These are phyloP conservation scores for Salix viminalis DNA, from an alignment of 345 rosid species.

Conservation along the genomic window DNA sequence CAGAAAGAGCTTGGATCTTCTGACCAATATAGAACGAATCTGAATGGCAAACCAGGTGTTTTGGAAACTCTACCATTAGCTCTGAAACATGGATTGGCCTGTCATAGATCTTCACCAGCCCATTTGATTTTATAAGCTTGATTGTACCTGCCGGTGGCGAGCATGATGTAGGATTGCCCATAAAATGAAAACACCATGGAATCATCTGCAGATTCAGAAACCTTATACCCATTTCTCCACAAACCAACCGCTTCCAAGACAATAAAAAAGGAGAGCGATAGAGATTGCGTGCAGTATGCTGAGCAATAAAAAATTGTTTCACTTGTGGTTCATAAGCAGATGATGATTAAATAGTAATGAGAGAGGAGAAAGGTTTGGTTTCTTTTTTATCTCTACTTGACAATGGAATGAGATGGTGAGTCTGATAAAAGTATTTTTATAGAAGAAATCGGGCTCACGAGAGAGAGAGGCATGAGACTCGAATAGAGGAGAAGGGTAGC, in stretches of 20 bases:
- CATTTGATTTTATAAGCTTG: constrained; percentile 68
- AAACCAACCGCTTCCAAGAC: neutral
- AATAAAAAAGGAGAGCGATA: neutral
- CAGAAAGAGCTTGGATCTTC: constrained; percentile 63
- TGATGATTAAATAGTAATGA: neutral
- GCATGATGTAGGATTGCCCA: constrained; percentile 35
- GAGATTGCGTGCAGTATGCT: neutral
- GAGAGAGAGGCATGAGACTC: too few relatives aligned
- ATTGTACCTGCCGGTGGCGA: constrained; percentile 13
- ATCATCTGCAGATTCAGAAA: constrained; percentile 23
- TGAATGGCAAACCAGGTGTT: constrained; percentile 73
- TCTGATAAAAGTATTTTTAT: neutral
- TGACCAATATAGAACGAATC: constrained; percentile 78
- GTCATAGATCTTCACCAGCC: constrained; percentile 52
- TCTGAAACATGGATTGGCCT: constrained; percentile 54
- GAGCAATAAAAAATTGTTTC: neutral
- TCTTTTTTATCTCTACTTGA: neutral
- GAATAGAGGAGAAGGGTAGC: neutral
- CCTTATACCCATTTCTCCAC: constrained; percentile 21
- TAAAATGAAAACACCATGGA: constrained; percentile 31
- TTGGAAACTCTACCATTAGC: constrained; percentile 58
- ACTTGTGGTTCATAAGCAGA: neutral
- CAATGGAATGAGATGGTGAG: neutral
- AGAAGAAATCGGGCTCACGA: neutral
- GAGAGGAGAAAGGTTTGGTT: neutral